A percentile compares a stretch with the other conserved stretches of the same genome.
Conservation (phyloP, 805 yeast species). For the Myxozyma lipomycoides region DNA sequence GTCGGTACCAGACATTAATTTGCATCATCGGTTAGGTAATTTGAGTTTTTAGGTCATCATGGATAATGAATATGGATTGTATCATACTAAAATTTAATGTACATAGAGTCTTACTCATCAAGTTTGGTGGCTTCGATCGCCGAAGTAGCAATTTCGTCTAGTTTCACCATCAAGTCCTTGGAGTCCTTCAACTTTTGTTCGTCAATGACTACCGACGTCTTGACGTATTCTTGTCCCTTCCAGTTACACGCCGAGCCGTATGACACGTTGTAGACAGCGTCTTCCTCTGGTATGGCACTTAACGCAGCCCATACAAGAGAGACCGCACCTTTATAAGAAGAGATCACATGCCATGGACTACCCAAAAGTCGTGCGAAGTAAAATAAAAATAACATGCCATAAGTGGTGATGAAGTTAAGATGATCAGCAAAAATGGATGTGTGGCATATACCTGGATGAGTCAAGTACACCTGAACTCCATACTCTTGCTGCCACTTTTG, state of each 20-base stretch:
- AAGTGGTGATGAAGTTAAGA: conserved; percentile 73
- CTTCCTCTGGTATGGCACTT: conserved; percentile 44
- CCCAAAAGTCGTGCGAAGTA: conserved; percentile 79
- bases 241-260: conserved; percentile 70
- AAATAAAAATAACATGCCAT: conserved; percentile 81
- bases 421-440: conserved; percentile 67
- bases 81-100: background rate
- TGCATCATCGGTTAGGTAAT: conserved; percentile 11
- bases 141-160: conserved; percentile 8
- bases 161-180: conserved; percentile 5
- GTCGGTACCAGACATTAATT: background rate
- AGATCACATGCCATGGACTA: conserved; percentile 82
- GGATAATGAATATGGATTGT: background rate
- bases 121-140: background rate
- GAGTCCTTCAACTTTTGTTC: conserved; percentile 15
- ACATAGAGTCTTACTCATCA: background rate
- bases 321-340: conserved; percentile 85
- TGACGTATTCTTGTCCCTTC: conserved; percentile 52
- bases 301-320: conserved; percentile 71
- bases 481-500: conserved; percentile 44
- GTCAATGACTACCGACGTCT: background rate
- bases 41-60: conserved; percentile 13
- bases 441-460: conserved; percentile 92
- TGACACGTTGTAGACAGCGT: conserved; percentile 48
- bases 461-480: conserved; percentile 67